Evolutionary conservation across 371 early-diverging fungal genomes (phyloP).

Genomic region (Rhizopus delemar): DNA sequence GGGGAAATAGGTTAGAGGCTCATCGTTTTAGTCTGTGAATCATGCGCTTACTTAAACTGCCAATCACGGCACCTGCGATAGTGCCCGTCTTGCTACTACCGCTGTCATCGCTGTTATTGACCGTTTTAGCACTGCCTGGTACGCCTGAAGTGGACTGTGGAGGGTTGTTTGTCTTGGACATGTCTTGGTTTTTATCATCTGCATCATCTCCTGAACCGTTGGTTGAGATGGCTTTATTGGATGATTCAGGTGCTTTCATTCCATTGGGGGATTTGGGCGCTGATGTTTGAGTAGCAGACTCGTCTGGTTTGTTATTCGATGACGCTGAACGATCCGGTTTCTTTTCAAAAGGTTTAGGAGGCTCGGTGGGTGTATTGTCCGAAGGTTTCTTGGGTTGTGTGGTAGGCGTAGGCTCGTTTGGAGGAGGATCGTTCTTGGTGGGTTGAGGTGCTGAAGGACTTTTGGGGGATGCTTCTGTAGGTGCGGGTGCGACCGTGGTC

Average conservation of each 20-base stretch:
- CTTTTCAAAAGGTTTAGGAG: constrained; percentile 10
- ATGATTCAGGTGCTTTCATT: neutral
- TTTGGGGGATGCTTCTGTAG: constrained; percentile 11
- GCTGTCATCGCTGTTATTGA: constrained; percentile 2
- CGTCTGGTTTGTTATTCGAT: neutral
- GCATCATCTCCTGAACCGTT: neutral
- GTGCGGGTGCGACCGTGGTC: neutral
- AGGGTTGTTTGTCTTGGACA: constrained; percentile 10
- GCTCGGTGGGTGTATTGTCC: constrained; percentile 6
- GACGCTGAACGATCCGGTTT: neutral
- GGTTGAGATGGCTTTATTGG: neutral
- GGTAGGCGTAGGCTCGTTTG: constrained; percentile 12
- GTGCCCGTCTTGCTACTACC: constrained; percentile 29
- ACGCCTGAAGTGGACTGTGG: constrained; percentile 1
- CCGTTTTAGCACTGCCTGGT: neutral
- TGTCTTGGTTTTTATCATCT: neutral
- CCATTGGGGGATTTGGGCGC: neutral
- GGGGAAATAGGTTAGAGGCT: constrained; percentile 2
- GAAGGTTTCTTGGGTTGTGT: constrained; percentile 6
- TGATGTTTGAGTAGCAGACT: constrained; percentile 3
- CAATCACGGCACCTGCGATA: constrained; percentile 44
- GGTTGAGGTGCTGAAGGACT: constrained; percentile 5
- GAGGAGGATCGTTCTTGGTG: constrained; percentile 3
- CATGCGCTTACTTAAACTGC: constrained; percentile 41
- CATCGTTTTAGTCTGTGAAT: neutral